Conservation (phyloP, 2,329 filamentous ascomycete genomes). For the Mollisiaceae sp. region DNA sequence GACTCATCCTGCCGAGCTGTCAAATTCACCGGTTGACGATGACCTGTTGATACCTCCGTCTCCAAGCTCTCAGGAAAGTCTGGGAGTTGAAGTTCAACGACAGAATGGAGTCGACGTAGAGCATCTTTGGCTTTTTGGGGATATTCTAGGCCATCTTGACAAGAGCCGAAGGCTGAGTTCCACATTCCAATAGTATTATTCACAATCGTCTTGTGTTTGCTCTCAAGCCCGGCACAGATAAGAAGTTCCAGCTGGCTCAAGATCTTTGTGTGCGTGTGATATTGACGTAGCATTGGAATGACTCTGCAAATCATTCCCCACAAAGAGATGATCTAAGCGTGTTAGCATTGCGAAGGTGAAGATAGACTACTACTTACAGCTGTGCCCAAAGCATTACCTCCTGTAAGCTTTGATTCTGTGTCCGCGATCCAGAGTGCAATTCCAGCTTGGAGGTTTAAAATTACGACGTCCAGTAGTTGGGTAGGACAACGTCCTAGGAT, state of each 20-base stretch:
- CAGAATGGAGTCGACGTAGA: slow-evolving; percentile 63
- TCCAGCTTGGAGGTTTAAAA: slow-evolving; percentile 66
- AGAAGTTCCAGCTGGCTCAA: slow-evolving; percentile 60
- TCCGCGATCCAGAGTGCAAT: slow-evolving; percentile 70
- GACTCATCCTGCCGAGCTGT: slow-evolving; percentile 44
- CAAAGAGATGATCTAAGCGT: slow-evolving; percentile 51
- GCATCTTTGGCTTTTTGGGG: slow-evolving; percentile 66
- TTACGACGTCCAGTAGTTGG: slow-evolving; percentile 57
- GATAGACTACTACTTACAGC: slow-evolving; percentile 48
- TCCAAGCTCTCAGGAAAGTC: slow-evolving; percentile 47
- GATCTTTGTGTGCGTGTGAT: slow-evolving; percentile 47
- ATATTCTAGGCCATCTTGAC: slow-evolving; percentile 61
- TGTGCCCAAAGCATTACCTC: slow-evolving; percentile 48
- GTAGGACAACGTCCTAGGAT: slow-evolving; percentile 47
- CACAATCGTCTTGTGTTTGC: slow-evolving; percentile 60
- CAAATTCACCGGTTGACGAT: slow-evolving; percentile 43
- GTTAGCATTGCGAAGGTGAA: background rate
- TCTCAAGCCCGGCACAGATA: slow-evolving; percentile 61
- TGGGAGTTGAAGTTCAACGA: slow-evolving; percentile 57
- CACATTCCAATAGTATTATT: slow-evolving; percentile 64
- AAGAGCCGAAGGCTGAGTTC: slow-evolving; percentile 71
- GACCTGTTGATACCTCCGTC: slow-evolving; percentile 39
- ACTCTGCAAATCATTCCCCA: slow-evolving; percentile 55
- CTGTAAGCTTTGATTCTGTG: slow-evolving; percentile 48
- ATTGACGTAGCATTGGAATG: slow-evolving; percentile 44